phyloP scores from a whole-genome alignment of 192 early-diverging fungal genomes.

The Entrophospora sp. region DNA sequence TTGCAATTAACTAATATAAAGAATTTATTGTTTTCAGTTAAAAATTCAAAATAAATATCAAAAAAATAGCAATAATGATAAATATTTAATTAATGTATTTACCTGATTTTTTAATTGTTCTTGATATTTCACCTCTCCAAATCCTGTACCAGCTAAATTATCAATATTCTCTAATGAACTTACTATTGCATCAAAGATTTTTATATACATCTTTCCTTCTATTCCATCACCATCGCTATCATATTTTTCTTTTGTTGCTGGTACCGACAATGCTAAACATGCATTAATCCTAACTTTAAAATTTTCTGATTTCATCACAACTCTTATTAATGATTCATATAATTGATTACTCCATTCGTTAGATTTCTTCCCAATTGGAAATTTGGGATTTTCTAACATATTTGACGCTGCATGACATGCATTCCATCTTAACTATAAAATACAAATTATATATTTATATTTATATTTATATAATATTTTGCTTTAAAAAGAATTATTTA shows the following conservation, averaged over 20 bases:
- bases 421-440: conserved; percentile 65
- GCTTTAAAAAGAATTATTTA: neutral
- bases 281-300: conserved; percentile 76
- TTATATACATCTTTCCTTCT: conserved; percentile 22
- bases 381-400: conserved; percentile 41
- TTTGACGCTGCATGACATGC: conserved; percentile 63
- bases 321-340: conserved; percentile 44
- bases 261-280: conserved; percentile 38
- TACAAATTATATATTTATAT: neutral
- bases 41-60: neutral
- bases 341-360: conserved; percentile 41
- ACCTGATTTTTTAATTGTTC: conserved; percentile 19
- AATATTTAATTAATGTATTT: neutral
- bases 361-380: conserved; percentile 44
- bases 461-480: neutral
- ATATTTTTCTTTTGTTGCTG: conserved; percentile 29
- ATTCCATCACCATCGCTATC: too few species aligned
- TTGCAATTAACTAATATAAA: neutral
- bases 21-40: too few species aligned
- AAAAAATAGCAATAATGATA: neutral
- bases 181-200: conserved; percentile 28
- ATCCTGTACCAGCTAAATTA: conserved; percentile 8
- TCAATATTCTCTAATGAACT: conserved; percentile 27
- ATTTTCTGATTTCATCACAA: conserved; percentile 51
- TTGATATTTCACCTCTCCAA: conserved; percentile 18